Conservation (phyloP, 805 yeast species). For the Spathaspora girioi region DNA sequence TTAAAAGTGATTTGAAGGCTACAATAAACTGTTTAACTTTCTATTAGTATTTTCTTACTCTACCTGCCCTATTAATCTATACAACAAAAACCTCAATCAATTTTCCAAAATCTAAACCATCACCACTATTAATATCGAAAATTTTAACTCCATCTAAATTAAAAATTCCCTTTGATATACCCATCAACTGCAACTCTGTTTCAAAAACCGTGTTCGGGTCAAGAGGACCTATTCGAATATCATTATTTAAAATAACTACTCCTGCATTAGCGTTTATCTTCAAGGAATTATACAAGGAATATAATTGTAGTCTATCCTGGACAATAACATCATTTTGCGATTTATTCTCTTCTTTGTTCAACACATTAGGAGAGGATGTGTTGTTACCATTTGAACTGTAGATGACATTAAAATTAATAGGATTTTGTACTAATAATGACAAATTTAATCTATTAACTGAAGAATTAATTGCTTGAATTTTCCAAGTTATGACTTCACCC, state of each 20-base stretch:
- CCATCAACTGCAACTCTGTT: conserved; percentile 56
- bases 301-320: conserved; percentile 21
- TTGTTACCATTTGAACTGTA: conserved; percentile 8
- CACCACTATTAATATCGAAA: conserved; percentile 61
- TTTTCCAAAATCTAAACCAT: conserved; percentile 66
- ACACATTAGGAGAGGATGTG: conserved; percentile 15
- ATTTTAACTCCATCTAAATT: conserved; percentile 63
- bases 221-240: conserved; percentile 57
- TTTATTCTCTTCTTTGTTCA: conserved; percentile 6
- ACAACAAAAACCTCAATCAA: conserved; percentile 65
- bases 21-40: too few species aligned
- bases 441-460: conserved; percentile 49
- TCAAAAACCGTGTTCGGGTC: conserved; percentile 64
- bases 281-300: conserved; percentile 29
- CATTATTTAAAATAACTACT: conserved; percentile 60
- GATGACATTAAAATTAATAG: conserved; percentile 21
- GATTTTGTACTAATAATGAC: conserved; percentile 41
- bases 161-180: conserved; percentile 61
- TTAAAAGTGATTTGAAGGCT: background rate
- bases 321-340: conserved; percentile 12
- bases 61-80: conserved; percentile 6
- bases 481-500: conserved; percentile 62
- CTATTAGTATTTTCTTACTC: background rate
- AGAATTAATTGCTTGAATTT: conserved; percentile 61
- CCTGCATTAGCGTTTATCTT: conserved; percentile 45